Percentiles rank a stretch among this genome's conserved stretches.
Conservation (phyloP, 495 filamentous ascomycete species). For the Lichenothelia convexa region DNA sequence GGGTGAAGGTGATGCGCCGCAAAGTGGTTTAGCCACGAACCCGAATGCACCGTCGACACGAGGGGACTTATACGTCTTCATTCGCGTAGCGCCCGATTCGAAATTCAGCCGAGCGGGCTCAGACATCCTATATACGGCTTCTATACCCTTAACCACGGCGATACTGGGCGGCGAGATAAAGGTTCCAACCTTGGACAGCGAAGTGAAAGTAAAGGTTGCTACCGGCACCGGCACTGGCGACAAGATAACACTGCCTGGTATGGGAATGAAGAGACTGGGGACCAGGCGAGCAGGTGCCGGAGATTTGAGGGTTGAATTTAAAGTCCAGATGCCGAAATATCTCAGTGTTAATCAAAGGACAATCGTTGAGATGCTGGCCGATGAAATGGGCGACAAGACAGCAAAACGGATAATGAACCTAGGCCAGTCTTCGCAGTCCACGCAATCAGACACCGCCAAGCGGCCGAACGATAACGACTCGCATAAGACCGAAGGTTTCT, state of each 20-base stretch:
- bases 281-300: slow-evolving; percentile 37
- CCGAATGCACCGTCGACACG: slow-evolving; percentile 38
- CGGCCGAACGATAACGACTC: slow-evolving; percentile 21
- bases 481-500: slow-evolving; percentile 62
- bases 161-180: slow-evolving; percentile 75
- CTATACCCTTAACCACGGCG: slow-evolving; percentile 82
- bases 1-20: slow-evolving; percentile 72
- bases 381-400: slow-evolving; percentile 79
- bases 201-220: slow-evolving; percentile 71
- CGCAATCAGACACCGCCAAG: not conserved
- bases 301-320: slow-evolving; percentile 86
- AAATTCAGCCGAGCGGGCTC: slow-evolving; percentile 72
- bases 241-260: slow-evolving; percentile 63
- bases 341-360: slow-evolving; percentile 75
- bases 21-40: slow-evolving; percentile 42
- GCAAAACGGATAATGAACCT: slow-evolving; percentile 84
- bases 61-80: slow-evolving; percentile 76
- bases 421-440: slow-evolving; percentile 19
- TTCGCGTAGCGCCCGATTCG: slow-evolving; percentile 64
- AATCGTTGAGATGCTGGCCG: slow-evolving; percentile 83
- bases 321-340: slow-evolving; percentile 86
- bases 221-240: slow-evolving; percentile 89
- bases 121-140: slow-evolving; percentile 81
- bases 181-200: slow-evolving; percentile 76
- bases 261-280: slow-evolving; percentile 76